These are phyloP conservation scores for Histomonas meleagridis DNA, from an alignment of 208 protist species.

Conservation along the genomic window DNA sequence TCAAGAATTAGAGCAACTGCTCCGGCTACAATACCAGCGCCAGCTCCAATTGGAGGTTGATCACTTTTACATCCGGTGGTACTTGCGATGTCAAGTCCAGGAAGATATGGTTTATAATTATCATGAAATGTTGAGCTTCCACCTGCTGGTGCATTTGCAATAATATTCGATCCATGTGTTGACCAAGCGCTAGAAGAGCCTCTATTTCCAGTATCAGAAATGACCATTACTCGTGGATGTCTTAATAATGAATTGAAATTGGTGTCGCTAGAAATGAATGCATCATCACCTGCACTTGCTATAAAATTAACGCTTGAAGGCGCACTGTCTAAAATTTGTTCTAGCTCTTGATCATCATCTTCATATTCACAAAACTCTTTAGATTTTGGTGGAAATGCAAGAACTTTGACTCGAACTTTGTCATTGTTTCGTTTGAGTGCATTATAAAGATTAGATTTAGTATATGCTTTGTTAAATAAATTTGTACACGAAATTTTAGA, in stretches of 20 bases:
- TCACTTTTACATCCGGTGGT: not conserved
- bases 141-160: not conserved
- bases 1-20: not conserved
- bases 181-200: not conserved
- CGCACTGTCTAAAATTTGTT: not conserved
- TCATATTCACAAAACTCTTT: not conserved
- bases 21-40: not conserved
- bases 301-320: not conserved
- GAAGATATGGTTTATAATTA: not conserved
- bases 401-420: not conserved
- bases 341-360: not conserved
- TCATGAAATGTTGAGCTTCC: not conserved
- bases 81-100: not conserved
- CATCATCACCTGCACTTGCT: not conserved
- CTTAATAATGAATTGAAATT: not conserved
- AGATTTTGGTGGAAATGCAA: not conserved
- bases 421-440: not conserved
- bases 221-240: not conserved
- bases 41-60: not conserved
- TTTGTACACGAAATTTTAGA: not conserved
- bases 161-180: not conserved
- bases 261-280: not conserved
- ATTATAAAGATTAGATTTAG: not conserved
- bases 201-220: not conserved
- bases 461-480: not conserved